These are phyloP conservation scores for Sporobolomyces phaffii DNA, from an alignment of 768 basidiomycete genomes.

Conservation along the genomic window DNA sequence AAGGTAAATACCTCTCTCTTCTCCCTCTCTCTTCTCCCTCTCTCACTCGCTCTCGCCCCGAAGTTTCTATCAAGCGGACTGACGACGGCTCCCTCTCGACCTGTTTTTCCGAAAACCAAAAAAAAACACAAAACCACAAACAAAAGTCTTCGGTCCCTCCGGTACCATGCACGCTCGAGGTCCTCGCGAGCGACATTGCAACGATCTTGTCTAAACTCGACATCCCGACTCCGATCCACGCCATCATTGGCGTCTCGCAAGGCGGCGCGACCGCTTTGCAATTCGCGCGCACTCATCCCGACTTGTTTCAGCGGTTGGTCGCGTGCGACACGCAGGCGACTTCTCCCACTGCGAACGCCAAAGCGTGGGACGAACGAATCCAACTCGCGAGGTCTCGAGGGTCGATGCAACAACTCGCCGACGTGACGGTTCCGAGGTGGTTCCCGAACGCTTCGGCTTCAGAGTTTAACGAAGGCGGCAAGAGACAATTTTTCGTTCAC, in stretches of 20 bases:
- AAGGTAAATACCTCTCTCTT: conserved; percentile 24
- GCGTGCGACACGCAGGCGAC: conserved; percentile 46
- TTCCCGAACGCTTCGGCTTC: conserved; percentile 42
- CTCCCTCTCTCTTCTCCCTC: too few relatives aligned
- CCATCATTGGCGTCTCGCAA: conserved; percentile 47
- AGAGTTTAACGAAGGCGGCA: conserved; percentile 35
- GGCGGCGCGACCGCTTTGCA: conserved; percentile 46
- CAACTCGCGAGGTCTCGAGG: conserved; percentile 40
- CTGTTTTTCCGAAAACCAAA: too few relatives aligned
- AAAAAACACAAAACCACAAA: too few relatives aligned
- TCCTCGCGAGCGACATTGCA: conserved; percentile 44
- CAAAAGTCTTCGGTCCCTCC: conserved; percentile 42
- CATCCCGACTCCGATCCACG: conserved; percentile 41
- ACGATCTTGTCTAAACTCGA: conserved; percentile 41
- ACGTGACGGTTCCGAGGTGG: conserved; percentile 45
- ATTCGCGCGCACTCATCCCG: conserved; percentile 43
- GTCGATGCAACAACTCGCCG: conserved; percentile 42
- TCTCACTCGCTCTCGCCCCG: too few relatives aligned
- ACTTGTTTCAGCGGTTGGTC: conserved; percentile 39
- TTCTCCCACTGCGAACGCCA: conserved; percentile 44
- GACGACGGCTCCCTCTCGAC: too few relatives aligned
- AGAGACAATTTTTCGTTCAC: conserved; percentile 36
- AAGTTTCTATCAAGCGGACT: too few relatives aligned
- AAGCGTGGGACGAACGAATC: conserved; percentile 47
- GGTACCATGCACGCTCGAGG: conserved; percentile 40